phyloP scores from a whole-genome alignment of 78 protist genomes.

The Chrysochromulina parva region DNA sequence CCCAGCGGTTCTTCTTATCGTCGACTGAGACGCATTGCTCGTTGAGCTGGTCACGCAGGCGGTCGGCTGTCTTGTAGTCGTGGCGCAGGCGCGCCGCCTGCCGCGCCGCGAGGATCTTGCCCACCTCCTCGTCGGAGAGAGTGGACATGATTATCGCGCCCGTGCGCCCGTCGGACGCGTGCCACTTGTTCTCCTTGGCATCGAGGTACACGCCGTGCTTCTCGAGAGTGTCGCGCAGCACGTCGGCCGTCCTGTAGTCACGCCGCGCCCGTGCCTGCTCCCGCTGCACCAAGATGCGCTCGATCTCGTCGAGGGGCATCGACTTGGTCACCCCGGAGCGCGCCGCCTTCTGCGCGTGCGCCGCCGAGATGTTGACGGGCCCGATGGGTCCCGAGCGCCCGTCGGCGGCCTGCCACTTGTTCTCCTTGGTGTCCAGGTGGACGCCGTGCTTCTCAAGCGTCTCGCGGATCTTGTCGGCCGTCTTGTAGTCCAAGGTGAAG shows the following conservation, averaged over 20 bases:
- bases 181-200: slow-evolving; percentile 10
- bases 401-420: neutral
- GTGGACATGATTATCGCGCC: neutral
- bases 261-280: slow-evolving; percentile 13
- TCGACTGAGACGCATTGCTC: neutral
- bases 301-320: neutral
- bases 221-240: neutral
- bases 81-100: neutral
- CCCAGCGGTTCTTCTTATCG: slow-evolving; percentile 20
- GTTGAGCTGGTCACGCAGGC: neutral
- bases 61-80: neutral
- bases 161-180: neutral
- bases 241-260: too few relatives aligned
- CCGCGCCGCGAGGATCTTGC: neutral
- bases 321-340: neutral
- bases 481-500: neutral
- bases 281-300: neutral
- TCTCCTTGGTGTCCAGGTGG: neutral
- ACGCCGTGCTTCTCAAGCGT: neutral
- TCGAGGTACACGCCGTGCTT: slow-evolving; percentile 6
- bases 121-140: neutral
- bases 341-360: slow-evolving; percentile 15
- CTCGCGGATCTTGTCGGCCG: neutral
- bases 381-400: neutral
- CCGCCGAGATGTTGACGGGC: slow-evolving; percentile 15